Percentiles rank a stretch among this genome's conserved stretches.
phyloP scores from a whole-genome alignment of 2,329 filamentous ascomycete species.

The Onygena corvina region DNA sequence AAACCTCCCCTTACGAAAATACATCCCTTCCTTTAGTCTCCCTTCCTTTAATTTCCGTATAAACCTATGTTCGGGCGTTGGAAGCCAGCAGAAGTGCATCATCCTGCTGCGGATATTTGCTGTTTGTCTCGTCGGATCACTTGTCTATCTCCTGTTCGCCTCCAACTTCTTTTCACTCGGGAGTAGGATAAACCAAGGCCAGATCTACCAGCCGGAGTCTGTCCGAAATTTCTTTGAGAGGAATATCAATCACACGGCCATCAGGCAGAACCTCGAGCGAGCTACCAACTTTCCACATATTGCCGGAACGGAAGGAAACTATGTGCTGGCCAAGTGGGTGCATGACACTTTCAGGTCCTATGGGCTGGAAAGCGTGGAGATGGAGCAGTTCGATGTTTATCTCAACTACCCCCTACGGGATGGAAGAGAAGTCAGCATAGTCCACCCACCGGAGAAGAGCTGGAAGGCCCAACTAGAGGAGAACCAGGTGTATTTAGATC shows the following conservation, averaged over 20 bases:
- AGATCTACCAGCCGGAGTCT: constrained; percentile 72
- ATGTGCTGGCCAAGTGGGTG: constrained; percentile 72
- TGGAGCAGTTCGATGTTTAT: constrained; percentile 78
- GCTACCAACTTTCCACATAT: constrained; percentile 79
- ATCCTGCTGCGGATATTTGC: constrained; percentile 63
- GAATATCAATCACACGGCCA: constrained; percentile 56
- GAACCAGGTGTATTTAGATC: constrained; percentile 53
- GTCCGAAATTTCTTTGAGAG: constrained; percentile 64
- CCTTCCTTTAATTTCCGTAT: constrained; percentile 29
- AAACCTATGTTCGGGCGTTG: constrained; percentile 23
- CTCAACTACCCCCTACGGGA: constrained; percentile 75
- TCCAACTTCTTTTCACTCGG: constrained; percentile 67
- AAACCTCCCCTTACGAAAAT: constrained; percentile 40
- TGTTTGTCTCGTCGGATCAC: constrained; percentile 58
- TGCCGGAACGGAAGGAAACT: constrained; percentile 88
- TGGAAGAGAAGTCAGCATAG: constrained; percentile 69
- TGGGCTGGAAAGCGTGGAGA: constrained; percentile 59
- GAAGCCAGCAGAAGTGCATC: constrained; percentile 46
- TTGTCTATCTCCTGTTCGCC: constrained; percentile 76
- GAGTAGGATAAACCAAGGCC: constrained; percentile 49
- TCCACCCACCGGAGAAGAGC: constrained; percentile 53
- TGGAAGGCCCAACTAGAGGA: constrained; percentile 85
- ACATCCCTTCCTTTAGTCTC: constrained; percentile 29
- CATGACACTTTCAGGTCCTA: constrained; percentile 61
- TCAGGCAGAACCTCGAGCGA: constrained; percentile 62